Conservation (phyloP, 805 yeast species). For the Schwanniomyces vanrijiae region DNA sequence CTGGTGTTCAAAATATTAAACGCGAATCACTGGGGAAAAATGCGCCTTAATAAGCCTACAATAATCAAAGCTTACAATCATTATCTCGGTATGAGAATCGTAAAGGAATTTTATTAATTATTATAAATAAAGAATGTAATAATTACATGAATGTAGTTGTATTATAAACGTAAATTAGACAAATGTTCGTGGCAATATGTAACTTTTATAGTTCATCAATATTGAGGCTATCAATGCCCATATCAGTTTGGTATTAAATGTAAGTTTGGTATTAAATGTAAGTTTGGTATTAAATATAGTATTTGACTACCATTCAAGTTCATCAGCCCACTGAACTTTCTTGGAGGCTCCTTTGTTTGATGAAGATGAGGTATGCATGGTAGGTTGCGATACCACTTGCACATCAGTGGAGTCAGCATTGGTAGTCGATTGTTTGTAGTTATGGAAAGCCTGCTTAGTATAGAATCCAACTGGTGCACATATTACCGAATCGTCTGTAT, state of each 20-base stretch:
- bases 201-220: not conserved
- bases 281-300: no score
- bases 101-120: not conserved
- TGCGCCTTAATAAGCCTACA: not conserved
- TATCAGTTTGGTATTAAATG: not conserved
- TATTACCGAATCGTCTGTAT: not conserved
- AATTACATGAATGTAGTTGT: not conserved
- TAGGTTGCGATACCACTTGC: slow-evolving; percentile 17
- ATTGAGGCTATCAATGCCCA: not conserved
- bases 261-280: no score
- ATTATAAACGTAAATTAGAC: not conserved
- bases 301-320: slow-evolving; percentile 39
- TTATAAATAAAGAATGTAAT: not conserved
- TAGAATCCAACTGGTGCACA: slow-evolving; percentile 27
- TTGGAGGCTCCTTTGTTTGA: not conserved
- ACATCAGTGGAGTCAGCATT: slow-evolving; percentile 17
- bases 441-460: slow-evolving; percentile 25
- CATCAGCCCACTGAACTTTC: slow-evolving; percentile 32
- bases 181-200: not conserved
- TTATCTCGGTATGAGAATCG: no score
- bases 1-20: not conserved
- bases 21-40: not conserved
- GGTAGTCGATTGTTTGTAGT: slow-evolving; percentile 13
- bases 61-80: no score
- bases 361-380: not conserved